Evolutionary conservation across 2,329 filamentous ascomycete species (phyloP), one percentile per base, ranked within the genome.

Genomic region (Fusarium mundagurra): DNA sequence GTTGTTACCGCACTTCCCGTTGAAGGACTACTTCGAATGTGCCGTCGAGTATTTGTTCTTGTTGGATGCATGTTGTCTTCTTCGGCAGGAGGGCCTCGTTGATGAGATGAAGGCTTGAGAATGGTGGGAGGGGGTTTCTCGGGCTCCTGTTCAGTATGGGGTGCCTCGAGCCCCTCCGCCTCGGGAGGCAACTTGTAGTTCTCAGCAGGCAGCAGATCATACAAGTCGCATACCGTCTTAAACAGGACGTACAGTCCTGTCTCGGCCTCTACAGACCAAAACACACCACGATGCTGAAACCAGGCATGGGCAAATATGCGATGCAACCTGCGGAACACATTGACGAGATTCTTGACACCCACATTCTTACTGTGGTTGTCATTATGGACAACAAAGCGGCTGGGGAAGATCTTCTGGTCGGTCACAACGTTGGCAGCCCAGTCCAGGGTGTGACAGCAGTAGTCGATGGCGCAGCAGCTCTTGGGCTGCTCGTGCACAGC

Each of bases 301-400:
- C 96, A 99, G 13, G 96, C 96, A 81, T 99, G 96, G 53, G 96
- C 96, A 81, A 98, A 99, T 83, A 99, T 98, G 69, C 96, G 91
- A 83, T 99, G 97, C 57, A 98, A 90, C 20, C 96, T 90, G 64
- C 96, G 90, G 83, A 99, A 98, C 64, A 99, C 96, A 82, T 98
- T 98, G 77, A 96, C 93, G 67, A 99, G 87, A 81, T 97, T 96
- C 82, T 94, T 94, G 68, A 93, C 87, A 64, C 94, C 93, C 48
- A 88, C 83, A 70, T 86, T 88, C 81, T 88, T 89, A 78, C 90
- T 90, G 80, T 91, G 88, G 44, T 85, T 86, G 80, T 89, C 88
- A 64, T 83, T 85, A 34, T 87, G 78, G 14, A 89, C 84, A 60
- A 89, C 88, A 73, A 97, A 90, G 61, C 96, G 90, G 77, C 94